Conservation (phyloP, 768 basidiomycete genomes). For the Tricholoma flavovirens region DNA sequence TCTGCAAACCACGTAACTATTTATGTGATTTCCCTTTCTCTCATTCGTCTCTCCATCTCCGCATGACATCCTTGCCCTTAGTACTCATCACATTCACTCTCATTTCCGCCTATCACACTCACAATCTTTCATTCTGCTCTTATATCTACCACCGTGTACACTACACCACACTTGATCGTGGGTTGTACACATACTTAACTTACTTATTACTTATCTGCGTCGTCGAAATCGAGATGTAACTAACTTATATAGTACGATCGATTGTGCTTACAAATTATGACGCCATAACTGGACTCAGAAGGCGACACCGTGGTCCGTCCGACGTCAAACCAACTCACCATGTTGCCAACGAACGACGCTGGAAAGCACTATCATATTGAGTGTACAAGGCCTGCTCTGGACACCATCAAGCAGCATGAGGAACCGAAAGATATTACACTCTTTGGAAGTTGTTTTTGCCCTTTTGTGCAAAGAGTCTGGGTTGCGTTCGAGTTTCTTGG, state of each 20-base stretch:
- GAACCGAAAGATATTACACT: conserved; percentile 51
- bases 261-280: background rate
- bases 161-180: background rate
- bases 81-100: background rate
- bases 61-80: background rate
- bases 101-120: background rate
- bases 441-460: conserved; percentile 72
- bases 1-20: background rate
- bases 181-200: background rate
- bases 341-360: conserved; percentile 9
- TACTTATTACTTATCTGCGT: too few species aligned
- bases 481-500: conserved; percentile 63
- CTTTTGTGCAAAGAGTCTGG: conserved; percentile 83
- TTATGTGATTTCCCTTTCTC: background rate
- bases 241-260: too few species aligned
- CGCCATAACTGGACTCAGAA: too few species aligned
- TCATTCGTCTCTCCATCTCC: background rate
- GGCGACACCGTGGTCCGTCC: too few species aligned
- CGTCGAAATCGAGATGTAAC: too few species aligned
- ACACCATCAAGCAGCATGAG: conserved; percentile 47
- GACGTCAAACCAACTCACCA: too few species aligned
- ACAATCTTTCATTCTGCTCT: background rate
- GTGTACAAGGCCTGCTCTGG: conserved; percentile 45
- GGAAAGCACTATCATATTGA: conserved; percentile 32
- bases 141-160: background rate